These are phyloP conservation scores for Orychophragmus violaceus DNA, from an alignment of 345 rosid species.

Conservation along the genomic window DNA sequence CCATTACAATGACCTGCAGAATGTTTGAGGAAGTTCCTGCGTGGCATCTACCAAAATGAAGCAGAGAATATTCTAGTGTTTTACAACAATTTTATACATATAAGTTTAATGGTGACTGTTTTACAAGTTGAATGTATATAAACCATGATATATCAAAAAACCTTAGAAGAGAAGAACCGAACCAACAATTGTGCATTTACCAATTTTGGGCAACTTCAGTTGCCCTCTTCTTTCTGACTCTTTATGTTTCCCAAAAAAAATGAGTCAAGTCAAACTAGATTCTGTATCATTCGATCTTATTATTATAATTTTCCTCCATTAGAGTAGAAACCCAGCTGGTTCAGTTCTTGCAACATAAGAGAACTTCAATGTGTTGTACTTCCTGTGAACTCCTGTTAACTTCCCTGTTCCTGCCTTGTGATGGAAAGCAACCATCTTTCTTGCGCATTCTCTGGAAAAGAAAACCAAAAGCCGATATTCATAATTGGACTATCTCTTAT, in stretches of 20 bases:
- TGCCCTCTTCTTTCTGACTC: not conserved
- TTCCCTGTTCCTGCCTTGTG: conserved; percentile 68
- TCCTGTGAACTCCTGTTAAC: conserved; percentile 75
- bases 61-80: not conserved
- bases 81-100: not conserved
- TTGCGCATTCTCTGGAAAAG: conserved; percentile 56
- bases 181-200: not conserved
- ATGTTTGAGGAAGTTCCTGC: not conserved
- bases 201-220: too few species aligned
- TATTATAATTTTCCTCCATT: conserved; percentile 10
- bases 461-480: not conserved
- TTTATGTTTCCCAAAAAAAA: not conserved
- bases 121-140: not conserved
- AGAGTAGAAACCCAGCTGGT: conserved; percentile 58
- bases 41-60: not conserved
- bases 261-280: not conserved
- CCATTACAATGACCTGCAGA: not conserved
- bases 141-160: not conserved
- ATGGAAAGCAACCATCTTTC: conserved; percentile 70
- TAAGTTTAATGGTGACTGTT: not conserved
- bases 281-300: conserved; percentile 6
- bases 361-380: conserved; percentile 72
- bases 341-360: conserved; percentile 60
- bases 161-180: not conserved
- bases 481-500: not conserved